Evolutionary conservation across 192 early-diverging fungal genomes (phyloP), one percentile per base, ranked within the genome.

Genomic region (Coemansia pectinata): DNA sequence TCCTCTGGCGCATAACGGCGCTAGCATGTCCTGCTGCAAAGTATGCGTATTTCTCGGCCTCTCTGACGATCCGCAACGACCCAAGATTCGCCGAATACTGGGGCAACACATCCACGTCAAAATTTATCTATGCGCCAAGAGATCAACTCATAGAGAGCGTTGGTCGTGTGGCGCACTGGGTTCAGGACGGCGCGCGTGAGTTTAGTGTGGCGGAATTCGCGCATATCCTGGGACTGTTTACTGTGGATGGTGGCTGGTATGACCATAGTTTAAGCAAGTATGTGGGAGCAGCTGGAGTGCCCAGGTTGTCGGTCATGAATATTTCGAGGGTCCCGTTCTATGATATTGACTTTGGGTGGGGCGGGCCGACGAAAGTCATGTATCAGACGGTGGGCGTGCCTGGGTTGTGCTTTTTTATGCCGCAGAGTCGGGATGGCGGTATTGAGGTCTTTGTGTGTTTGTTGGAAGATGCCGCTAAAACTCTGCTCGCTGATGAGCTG

Each of bases 281-380:
- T 65, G 70, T 73, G 3, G 66, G 65, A 6, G 42, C 23, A 1
- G 33, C 19, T 19, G 11, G 17, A 17, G 67, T 38, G 3, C 45
- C 67, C 3, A 15, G 47, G 0, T 9, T 76, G 59, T 65, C 61
- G 47, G 55, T 66, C 3, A 14, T 68, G 1, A 78, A 73, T 23
- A 27, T 63, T 6, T 78, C 76, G 1, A 42, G 71, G 19, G 6
- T 66, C 1, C 67, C 67, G 12, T 36, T 61, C 21, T 78, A 78
- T 31, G 47, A 55, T 2, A 31, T 62, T 12, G 61, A 73, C 33
- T 73, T 78, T 73, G 76, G 76, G 3, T 73, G 44, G 17, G 67
- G 67, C 0, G 11, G 44, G 3, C 71, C 76, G 1, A 58, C 21
- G 29, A 78, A 73, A 50, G 45, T 63, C 1, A 4, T 63, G 11